Percentiles rank a stretch among this genome's conserved stretches.
Evolutionary conservation across 768 basidiomycete species (phyloP).

Genomic region (Boletus vinaceobasis): DNA sequence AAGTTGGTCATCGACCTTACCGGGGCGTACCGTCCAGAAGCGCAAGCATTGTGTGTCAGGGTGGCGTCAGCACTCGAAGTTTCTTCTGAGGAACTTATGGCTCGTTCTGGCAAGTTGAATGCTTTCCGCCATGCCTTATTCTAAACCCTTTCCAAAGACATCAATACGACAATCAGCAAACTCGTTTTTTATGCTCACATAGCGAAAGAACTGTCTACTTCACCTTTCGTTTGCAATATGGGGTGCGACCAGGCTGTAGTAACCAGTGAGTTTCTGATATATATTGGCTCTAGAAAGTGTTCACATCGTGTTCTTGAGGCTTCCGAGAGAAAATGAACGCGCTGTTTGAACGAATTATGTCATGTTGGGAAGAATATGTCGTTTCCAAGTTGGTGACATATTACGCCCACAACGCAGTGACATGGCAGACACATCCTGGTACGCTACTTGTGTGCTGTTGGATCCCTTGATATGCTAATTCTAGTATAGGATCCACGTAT

Average conservation of each 20-base stretch:
- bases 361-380: conserved; percentile 51
- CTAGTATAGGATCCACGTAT: conserved; percentile 14
- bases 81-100: conserved; percentile 29
- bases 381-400: conserved; percentile 28
- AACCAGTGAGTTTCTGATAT: conserved; percentile 32
- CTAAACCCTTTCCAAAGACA: conserved; percentile 12
- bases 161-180: conserved; percentile 22
- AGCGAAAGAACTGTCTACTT: conserved; percentile 45
- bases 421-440: conserved; percentile 10
- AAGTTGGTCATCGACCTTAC: conserved; percentile 41
- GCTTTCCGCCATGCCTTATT: not conserved
- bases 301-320: conserved; percentile 34
- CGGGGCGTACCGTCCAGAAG: conserved; percentile 48
- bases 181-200: conserved; percentile 50
- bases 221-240: conserved; percentile 42
- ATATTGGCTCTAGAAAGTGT: not conserved
- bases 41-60: conserved; percentile 42
- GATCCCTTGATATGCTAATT: conserved; percentile 11
- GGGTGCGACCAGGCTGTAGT: conserved; percentile 38
- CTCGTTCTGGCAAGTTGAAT: conserved; percentile 35
- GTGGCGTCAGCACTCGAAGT: conserved; percentile 42
- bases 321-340: conserved; percentile 43
- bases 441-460: conserved; percentile 1
- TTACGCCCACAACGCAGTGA: conserved; percentile 15
- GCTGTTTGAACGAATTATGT: conserved; percentile 45